Evolutionary conservation across 306 rosid species (phyloP).

Genomic region (Quercus dentata): DNA sequence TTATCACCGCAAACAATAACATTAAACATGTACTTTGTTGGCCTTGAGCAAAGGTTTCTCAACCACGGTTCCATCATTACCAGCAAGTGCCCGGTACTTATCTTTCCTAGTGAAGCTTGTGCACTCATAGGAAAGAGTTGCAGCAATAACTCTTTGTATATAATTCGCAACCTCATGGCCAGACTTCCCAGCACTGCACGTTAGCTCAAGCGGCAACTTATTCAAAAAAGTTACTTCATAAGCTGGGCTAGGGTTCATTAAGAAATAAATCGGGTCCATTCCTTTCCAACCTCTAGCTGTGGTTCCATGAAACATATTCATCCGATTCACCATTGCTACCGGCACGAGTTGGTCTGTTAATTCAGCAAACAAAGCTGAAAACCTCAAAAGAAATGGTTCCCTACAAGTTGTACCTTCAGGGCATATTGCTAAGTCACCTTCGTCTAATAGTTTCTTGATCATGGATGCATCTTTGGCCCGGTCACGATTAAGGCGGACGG

Average conservation of each 20-base stretch:
- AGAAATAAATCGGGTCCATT: constrained; percentile 88
- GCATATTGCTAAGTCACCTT: constrained; percentile 80
- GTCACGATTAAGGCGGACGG: constrained; percentile 61
- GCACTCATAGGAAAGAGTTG: constrained; percentile 71
- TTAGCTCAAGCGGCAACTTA: constrained; percentile 61
- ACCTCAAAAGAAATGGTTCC: constrained; percentile 69
- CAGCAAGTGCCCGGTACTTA: constrained; percentile 77
- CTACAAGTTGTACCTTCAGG: constrained; percentile 88
- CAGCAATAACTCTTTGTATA: constrained; percentile 69
- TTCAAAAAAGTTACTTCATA: constrained; percentile 75
- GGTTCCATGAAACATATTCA: constrained; percentile 94
- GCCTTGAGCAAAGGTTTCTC: constrained; percentile 23
- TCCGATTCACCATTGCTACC: constrained; percentile 76
- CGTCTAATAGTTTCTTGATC: constrained; percentile 62
- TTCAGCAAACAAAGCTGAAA: constrained; percentile 71
- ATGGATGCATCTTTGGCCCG: constrained; percentile 60
- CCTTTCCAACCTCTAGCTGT: constrained; percentile 89
- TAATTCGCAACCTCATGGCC: constrained; percentile 89
- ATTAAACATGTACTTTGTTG: too few species aligned
- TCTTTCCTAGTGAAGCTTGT: constrained; percentile 71
- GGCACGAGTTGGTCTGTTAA: constrained; percentile 79
- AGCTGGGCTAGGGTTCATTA: constrained; percentile 82
- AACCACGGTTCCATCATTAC: constrained; percentile 68
- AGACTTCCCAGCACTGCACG: constrained; percentile 49
- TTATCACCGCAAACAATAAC: too few species aligned